Evolutionary conservation across 2,329 filamentous ascomycete species (phyloP), one percentile per base, ranked within the genome.

Genomic region (Epichloe elymi): DNA sequence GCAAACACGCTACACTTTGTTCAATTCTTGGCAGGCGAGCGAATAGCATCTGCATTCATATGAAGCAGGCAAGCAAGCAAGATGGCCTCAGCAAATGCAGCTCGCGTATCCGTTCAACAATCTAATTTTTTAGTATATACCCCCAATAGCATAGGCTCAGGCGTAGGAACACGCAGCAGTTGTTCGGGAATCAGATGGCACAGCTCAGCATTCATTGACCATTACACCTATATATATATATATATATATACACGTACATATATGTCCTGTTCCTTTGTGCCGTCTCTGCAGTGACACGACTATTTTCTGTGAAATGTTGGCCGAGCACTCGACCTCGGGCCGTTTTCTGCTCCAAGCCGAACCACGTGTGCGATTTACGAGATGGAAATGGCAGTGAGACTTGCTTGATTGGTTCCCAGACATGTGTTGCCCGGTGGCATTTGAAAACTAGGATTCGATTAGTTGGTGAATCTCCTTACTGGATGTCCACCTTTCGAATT

Each of bases 401-500:
- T 30, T 30, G 26, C 26, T 30, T 30, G 26, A 8, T 30, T 30
- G 26, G 6, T 30, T 30, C 8, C 8, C 26, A 10, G 26, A 30
- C 8, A 30, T 30, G 26, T 30, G 26, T 30, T 10, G 10, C 10
- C 8, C 10, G 26, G 10, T 30, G 26, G 2, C 26, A 30, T 10
- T 30, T 30, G 8, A 30, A 4, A 30, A 4, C 8, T 30, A 26
- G 23, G 26, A 30, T 11, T 30, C 3, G 26, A 11, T 30, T 11
- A 30, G 26, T 30, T 30, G 8, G 3, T 2, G 26, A 30, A 30
- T 11, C 26, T 4, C 26, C 20, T 40, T 67, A 78, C 58, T 76
- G 66, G 54, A 82, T 75, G 51, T 82, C 77, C 40, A 83, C 74
- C 64, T 76, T 76, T 61, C 72, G 74, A 53, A 82, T 72, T 59